Percentiles rank a stretch among this genome's conserved stretches.
phyloP scores from a whole-genome alignment of 257 asterid genomes.

The Coffea canephora region DNA sequence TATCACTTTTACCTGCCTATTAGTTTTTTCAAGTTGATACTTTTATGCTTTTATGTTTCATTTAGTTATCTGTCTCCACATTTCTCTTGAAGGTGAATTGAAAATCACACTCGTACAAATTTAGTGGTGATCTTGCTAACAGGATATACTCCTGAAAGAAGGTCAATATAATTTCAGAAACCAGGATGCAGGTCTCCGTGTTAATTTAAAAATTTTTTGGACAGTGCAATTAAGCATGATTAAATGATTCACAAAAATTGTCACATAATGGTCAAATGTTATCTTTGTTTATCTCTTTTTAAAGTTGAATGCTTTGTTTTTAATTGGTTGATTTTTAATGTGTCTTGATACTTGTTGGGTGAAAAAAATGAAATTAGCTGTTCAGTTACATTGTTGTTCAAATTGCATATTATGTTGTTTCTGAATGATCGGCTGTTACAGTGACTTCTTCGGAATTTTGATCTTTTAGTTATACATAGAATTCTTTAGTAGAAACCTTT shows the following conservation, averaged over 20 bases:
- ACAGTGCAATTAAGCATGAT: not conserved
- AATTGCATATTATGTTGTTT: too few species aligned
- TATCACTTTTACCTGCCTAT: too few species aligned
- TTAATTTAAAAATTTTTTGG: not conserved
- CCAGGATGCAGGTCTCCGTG: not conserved
- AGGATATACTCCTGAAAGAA: not conserved
- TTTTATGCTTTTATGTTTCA: not conserved
- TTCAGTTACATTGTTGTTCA: too few species aligned
- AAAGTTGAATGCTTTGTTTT: too few species aligned
- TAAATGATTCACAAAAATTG: not conserved
- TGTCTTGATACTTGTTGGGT: too few species aligned
- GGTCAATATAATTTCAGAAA: not conserved
- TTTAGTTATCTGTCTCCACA: too few species aligned
- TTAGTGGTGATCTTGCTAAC: not conserved
- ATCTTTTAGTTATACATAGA: not conserved
- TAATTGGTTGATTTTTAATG: too few species aligned
- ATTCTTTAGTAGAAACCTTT: not conserved
- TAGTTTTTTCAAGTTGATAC: not conserved
- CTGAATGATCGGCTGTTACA: not conserved
- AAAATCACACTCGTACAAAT: too few species aligned
- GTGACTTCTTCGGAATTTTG: not conserved
- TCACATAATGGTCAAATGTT: not conserved
- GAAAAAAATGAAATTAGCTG: too few species aligned
- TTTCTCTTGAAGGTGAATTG: too few species aligned
- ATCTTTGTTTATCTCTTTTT: not conserved